Evolutionary conservation across 768 basidiomycete species (phyloP), one percentile per base, ranked within the genome.

Genomic region (Punctularia strigosozonata): DNA sequence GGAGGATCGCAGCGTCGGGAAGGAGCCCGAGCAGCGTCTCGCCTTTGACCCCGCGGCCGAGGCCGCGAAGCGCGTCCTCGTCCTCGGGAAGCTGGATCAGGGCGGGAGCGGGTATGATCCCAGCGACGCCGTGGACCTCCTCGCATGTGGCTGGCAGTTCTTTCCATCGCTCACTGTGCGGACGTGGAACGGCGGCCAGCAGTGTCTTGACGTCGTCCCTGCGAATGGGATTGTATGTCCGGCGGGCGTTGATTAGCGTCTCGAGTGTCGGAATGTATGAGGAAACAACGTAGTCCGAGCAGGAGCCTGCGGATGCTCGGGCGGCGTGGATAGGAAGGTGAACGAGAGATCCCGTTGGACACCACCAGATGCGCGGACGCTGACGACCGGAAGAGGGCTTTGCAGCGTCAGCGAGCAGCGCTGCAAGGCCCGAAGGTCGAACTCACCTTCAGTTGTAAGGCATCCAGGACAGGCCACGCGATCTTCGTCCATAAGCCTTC

Each of bases 241-340:
- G n/a, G n/a, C n/a, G n/a, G n/a, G n/a, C n/a, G n/a, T n/a, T n/a
- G n/a, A n/a, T n/a, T 17, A 37, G 22, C n/a, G 40, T 33, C 14
- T 6, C 25, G 5, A 41, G 25, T 5, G 40, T 41, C 14, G 40
- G 40, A 22, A 22, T 39, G 18, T 41, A 41, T 37, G 40, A 41
- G 7, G 30, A 25, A 40, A 37, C 21, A 14, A 37, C 35, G 19
- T 14, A 25, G 22, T 37, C 35, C 35, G 40, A 34, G 10, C 10
- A 19, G 20, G 8, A 34, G 8, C 18, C 20, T 8, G 10, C 33
- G 8, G 10, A 8, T 10, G 10, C 18, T 19, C 33, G 8, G 7
- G 33, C 33, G 10, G 33, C 33, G 33, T 34, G 33, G 10, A 34
- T 10, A 8, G 33, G 33, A 19, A 34, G 33, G 10, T 19, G 33